Evolutionary conservation across 2,329 filamentous ascomycete genomes (phyloP).

Genomic region (Gliomastix tumulicola): DNA sequence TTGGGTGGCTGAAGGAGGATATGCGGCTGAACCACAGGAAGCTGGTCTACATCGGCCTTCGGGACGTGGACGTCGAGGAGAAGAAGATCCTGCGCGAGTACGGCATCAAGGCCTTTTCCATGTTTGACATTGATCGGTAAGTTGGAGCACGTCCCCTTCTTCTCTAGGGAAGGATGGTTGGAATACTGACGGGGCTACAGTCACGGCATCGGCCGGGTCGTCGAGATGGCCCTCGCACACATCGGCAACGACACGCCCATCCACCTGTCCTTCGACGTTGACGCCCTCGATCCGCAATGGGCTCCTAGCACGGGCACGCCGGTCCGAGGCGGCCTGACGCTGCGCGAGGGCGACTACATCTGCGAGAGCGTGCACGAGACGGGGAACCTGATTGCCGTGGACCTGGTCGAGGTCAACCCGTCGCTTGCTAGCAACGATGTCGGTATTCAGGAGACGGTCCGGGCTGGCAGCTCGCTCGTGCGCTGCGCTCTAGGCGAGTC

Average conservation of each 20-base stretch:
- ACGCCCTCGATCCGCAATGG: constrained; percentile 93
- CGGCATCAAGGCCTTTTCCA: constrained; percentile 91
- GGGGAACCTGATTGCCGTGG: constrained; percentile 70
- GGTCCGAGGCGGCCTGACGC: constrained; percentile 84
- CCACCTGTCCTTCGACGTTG: constrained; percentile 94
- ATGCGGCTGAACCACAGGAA: constrained; percentile 67
- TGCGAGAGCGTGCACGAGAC: constrained; percentile 81
- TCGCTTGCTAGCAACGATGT: constrained; percentile 52
- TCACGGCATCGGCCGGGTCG: constrained; percentile 88
- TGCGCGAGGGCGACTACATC: constrained; percentile 95
- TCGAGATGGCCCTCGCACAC: constrained; percentile 97
- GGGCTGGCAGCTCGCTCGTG: constrained; percentile 86
- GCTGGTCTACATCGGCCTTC: constrained; percentile 91
- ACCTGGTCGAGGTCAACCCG: constrained; percentile 78
- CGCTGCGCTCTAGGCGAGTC: constrained; percentile 90
- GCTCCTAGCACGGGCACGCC: constrained; percentile 94
- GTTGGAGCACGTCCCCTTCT: constrained; percentile 12
- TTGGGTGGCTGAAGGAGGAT: constrained; percentile 81
- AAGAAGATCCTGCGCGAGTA: constrained; percentile 86
- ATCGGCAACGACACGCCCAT: constrained; percentile 93
- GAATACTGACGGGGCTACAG: constrained; percentile 29
- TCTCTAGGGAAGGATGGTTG: background rate
- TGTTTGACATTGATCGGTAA: constrained; percentile 94
- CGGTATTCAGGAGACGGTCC: constrained; percentile 80
- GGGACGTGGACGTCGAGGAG: constrained; percentile 90